phyloP scores from a whole-genome alignment of 192 early-diverging fungal genomes.

The Linnemannia hyalina region DNA sequence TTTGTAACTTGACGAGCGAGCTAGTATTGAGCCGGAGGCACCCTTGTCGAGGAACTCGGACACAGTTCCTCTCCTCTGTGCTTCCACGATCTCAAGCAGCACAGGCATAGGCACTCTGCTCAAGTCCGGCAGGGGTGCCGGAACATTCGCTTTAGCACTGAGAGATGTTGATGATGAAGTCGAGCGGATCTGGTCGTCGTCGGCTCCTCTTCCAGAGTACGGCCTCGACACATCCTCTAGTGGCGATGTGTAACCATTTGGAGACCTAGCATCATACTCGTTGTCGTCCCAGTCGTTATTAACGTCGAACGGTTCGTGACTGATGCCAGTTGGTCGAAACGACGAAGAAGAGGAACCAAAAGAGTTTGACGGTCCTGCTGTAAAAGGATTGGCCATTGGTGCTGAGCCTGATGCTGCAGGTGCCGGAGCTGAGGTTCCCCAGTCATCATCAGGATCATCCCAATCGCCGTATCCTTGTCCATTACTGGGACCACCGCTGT shows the following conservation, averaged over 20 bases:
- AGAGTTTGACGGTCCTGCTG: too few species aligned
- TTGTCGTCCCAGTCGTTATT: constrained; percentile 9
- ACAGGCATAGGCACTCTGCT: background rate
- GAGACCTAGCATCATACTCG: background rate
- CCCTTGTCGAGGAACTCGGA: background rate
- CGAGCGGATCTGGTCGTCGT: background rate
- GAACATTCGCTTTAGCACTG: background rate
- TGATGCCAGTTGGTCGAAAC: background rate
- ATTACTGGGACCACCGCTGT: background rate
- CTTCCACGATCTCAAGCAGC: background rate
- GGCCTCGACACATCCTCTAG: background rate
- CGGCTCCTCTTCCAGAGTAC: too few species aligned
- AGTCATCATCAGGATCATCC: background rate
- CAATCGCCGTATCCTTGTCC: background rate
- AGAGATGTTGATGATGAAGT: background rate
- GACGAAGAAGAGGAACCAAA: background rate
- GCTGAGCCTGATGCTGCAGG: background rate
- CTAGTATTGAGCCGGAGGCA: background rate
- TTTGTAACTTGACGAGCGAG: background rate
- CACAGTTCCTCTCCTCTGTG: background rate
- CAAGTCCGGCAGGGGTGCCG: background rate
- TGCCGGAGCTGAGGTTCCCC: background rate
- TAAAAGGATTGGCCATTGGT: too few species aligned
- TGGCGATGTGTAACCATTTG: background rate
- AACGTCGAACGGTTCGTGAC: constrained; percentile 10